Conservation (phyloP, 495 filamentous ascomycete genomes). For the Aspergillus incahuasiensis region DNA sequence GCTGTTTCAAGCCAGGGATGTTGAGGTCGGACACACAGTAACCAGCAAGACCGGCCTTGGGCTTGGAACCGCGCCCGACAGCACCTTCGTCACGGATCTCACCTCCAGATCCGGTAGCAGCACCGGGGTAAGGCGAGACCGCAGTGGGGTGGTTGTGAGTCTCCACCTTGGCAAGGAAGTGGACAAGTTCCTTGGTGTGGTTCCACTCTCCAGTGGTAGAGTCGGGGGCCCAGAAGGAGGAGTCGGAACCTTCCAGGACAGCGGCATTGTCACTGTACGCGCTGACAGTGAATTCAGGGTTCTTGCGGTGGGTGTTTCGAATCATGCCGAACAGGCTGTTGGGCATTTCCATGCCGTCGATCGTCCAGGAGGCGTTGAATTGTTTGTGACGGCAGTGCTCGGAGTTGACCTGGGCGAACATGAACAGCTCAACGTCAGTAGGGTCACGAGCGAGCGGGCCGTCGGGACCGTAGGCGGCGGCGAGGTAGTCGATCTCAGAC, state of each 20-base stretch:
- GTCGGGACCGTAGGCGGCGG: conserved; percentile 72
- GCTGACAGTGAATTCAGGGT: conserved; percentile 76
- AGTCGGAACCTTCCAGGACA: conserved; percentile 72
- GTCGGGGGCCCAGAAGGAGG: conserved; percentile 80
- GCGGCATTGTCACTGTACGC: conserved; percentile 98
- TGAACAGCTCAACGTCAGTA: conserved; percentile 92
- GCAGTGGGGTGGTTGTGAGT: conserved; percentile 98
- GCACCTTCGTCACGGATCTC: conserved; percentile 94
- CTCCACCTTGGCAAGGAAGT: conserved; percentile 92
- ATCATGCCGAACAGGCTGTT: conserved; percentile 92
- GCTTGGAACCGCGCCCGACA: conserved; percentile 85
- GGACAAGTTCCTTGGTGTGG: conserved; percentile 78
- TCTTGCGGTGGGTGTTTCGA: conserved; percentile 77
- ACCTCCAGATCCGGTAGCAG: conserved; percentile 91
- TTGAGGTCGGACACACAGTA: conserved; percentile 92
- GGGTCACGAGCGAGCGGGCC: conserved; percentile 65
- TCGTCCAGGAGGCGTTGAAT: conserved; percentile 97
- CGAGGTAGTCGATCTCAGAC: conserved; percentile 89
- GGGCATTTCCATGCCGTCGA: conserved; percentile 77
- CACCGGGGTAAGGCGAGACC: conserved; percentile 77
- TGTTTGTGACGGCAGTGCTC: conserved; percentile 67
- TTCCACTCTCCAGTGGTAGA: conserved; percentile 82
- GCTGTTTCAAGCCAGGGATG: conserved; percentile 73
- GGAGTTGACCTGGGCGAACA: conserved; percentile 91
- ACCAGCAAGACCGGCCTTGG: conserved; percentile 87